Evolutionary conservation across 2,329 filamentous ascomycete species (phyloP).

Genomic region (Gnomoniopsis sp.): DNA sequence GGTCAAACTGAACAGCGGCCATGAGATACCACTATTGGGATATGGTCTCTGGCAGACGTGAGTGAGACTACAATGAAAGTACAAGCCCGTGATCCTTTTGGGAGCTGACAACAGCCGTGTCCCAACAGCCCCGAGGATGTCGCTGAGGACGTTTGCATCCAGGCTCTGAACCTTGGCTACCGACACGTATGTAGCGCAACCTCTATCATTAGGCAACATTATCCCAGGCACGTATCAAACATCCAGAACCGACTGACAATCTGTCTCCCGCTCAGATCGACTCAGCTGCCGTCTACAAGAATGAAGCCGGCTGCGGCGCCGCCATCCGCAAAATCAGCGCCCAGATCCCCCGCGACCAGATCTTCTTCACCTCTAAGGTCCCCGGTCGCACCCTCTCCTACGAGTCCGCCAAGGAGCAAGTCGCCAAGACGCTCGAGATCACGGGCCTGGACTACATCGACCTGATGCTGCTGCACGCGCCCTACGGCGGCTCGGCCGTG

Average conservation of each 20-base stretch:
- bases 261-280: conserved; percentile 40
- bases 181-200: conserved; percentile 40
- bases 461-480: conserved; percentile 60
- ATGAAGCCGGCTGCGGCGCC: conserved; percentile 46
- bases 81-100: neutral
- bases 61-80: conserved; percentile 19
- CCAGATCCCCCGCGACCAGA: conserved; percentile 40
- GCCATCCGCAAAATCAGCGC: conserved; percentile 37
- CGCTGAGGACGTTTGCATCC: conserved; percentile 35
- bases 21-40: conserved; percentile 49
- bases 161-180: conserved; percentile 50
- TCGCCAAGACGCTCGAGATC: conserved; percentile 60
- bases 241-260: neutral
- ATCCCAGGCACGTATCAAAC: neutral
- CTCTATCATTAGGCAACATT: neutral
- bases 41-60: conserved; percentile 56
- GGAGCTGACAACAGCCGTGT: neutral
- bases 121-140: conserved; percentile 31
- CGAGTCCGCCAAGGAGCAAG: conserved; percentile 58
- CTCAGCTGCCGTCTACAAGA: conserved; percentile 49
- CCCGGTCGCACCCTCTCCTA: conserved; percentile 51
- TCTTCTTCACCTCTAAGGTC: conserved; percentile 58
- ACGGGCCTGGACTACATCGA: conserved; percentile 66
- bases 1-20: conserved; percentile 52
- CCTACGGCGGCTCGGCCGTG: conserved; percentile 52